Conservation (phyloP, 2,329 filamentous ascomycete genomes). For the Acrodontium crateriforme region DNA sequence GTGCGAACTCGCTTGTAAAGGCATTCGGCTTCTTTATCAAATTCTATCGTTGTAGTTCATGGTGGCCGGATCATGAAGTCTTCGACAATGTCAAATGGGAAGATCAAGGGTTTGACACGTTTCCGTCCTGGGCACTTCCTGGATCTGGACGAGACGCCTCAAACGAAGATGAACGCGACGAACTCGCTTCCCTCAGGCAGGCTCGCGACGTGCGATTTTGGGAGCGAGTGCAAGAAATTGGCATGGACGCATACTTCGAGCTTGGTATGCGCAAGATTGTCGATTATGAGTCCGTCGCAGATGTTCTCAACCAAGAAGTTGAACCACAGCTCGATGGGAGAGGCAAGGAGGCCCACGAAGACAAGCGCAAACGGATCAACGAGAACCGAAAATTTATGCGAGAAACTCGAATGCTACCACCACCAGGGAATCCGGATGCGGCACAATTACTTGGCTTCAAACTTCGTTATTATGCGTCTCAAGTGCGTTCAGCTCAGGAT, state of each 20-base stretch:
- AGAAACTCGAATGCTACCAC: conserved; percentile 67
- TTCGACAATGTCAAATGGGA: conserved; percentile 34
- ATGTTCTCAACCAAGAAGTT: conserved; percentile 17
- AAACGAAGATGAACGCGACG: conserved; percentile 40
- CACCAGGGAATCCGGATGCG: conserved; percentile 75
- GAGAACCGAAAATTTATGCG: conserved; percentile 62
- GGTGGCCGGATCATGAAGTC: conserved; percentile 71
- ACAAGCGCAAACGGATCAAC: conserved; percentile 35
- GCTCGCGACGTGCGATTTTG: conserved; percentile 67
- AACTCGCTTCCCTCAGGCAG: conserved; percentile 43
- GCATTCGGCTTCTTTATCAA: conserved; percentile 92
- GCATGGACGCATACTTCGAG: conserved; percentile 78
- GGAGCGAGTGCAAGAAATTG: conserved; percentile 59
- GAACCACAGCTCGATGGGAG: conserved; percentile 21
- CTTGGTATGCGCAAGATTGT: conserved; percentile 60
- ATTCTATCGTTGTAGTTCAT: conserved; percentile 78
- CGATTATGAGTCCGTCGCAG: conserved; percentile 35
- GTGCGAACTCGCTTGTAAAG: conserved; percentile 83
- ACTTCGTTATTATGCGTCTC: conserved; percentile 81
- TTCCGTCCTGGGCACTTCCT: conserved; percentile 80
- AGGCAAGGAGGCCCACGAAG: conserved; percentile 23
- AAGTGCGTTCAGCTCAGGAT: conserved; percentile 60
- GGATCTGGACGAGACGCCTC: conserved; percentile 49
- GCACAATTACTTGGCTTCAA: conserved; percentile 96
- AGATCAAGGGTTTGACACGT: conserved; percentile 43